These are phyloP conservation scores for Colletotrichum salicis DNA, from an alignment of 2,329 filamentous ascomycete species.

Conservation along the genomic window DNA sequence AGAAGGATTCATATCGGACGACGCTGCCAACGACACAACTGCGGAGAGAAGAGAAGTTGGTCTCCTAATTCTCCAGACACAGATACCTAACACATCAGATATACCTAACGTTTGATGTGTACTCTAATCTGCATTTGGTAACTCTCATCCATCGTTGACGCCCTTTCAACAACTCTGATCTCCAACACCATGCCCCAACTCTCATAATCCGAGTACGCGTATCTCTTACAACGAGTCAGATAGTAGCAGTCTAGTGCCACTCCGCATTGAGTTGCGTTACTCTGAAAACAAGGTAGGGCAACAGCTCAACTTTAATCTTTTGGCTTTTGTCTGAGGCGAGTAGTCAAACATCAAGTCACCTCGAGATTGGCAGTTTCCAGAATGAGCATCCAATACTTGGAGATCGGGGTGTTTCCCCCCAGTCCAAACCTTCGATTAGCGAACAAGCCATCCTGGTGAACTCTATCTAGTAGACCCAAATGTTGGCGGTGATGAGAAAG, in stretches of 20 bases:
- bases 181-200: neutral
- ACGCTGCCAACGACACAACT: neutral
- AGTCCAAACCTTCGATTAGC: neutral
- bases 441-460: constrained; percentile 5
- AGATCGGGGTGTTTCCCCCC: neutral
- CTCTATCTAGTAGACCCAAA: constrained; percentile 2
- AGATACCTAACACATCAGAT: too few species aligned
- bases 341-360: neutral
- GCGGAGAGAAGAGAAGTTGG: neutral
- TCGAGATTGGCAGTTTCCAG: neutral
- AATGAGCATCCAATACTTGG: constrained; percentile 2
- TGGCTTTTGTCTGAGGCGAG: constrained; percentile 14
- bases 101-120: too few species aligned
- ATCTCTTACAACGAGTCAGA: neutral
- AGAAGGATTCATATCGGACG: neutral
- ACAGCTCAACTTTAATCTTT: neutral
- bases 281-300: neutral
- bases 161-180: neutral
- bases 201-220: neutral
- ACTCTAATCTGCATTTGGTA: too few species aligned
- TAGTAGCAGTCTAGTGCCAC: neutral
- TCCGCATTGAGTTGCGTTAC: neutral
- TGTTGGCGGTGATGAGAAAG: neutral
- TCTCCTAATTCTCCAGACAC: too few species aligned
- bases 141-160: neutral